Conservation (phyloP, 768 basidiomycete species). For the Gelatoporia subvermispora region DNA sequence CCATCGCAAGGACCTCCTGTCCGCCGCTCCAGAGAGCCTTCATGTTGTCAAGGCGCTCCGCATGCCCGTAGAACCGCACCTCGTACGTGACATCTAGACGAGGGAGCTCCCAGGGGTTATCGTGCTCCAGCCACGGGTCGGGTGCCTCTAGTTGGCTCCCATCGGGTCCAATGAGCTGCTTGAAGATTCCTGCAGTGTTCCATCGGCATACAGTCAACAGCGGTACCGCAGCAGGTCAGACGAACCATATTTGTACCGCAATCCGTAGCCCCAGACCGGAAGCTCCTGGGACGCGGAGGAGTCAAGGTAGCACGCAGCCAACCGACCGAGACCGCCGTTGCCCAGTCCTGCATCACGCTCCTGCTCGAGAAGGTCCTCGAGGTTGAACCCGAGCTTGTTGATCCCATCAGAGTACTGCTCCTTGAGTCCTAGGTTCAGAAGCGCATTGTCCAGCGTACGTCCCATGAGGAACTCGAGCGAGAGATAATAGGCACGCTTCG, state of each 20-base stretch:
- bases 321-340: constrained; percentile 91
- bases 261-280: constrained; percentile 93
- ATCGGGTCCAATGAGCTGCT: constrained; percentile 81
- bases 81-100: constrained; percentile 82
- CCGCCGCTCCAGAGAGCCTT: constrained; percentile 81
- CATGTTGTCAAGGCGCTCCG: constrained; percentile 62
- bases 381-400: constrained; percentile 78
- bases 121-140: constrained; percentile 87
- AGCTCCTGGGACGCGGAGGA: constrained; percentile 87
- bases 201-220: neutral
- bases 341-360: constrained; percentile 95
- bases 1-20: constrained; percentile 89
- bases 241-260: constrained; percentile 82
- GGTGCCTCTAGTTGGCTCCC: constrained; percentile 84
- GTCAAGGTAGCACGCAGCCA: constrained; percentile 97
- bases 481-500: constrained; percentile 92
- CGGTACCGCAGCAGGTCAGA: neutral
- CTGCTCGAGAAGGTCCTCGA: constrained; percentile 81
- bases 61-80: constrained; percentile 83
- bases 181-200: constrained; percentile 61
- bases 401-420: constrained; percentile 65
- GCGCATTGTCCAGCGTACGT: constrained; percentile 70
- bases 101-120: constrained; percentile 87
- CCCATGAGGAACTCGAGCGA: constrained; percentile 93
- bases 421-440: constrained; percentile 87